phyloP scores from a whole-genome alignment of 495 filamentous ascomycete species.

The Aspergillus coremiiformis region DNA sequence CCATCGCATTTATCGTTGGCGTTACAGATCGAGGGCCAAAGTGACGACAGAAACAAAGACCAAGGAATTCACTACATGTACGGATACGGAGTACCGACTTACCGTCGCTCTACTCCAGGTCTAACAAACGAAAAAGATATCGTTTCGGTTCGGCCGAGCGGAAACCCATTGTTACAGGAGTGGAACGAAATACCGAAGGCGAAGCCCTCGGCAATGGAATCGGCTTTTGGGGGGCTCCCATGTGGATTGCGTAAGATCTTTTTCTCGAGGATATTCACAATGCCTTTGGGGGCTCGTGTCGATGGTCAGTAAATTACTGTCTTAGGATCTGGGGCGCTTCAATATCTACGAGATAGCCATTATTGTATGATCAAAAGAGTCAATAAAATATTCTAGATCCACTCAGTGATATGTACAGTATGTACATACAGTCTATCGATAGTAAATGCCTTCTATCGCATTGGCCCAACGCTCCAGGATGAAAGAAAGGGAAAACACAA shows the following conservation, averaged over 20 bases:
- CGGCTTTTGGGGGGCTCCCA: no score
- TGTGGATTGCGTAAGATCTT: background rate
- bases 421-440: background rate
- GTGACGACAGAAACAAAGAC: no score
- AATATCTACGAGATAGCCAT: no score
- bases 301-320: no score
- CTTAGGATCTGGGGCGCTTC: no score
- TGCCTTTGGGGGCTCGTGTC: no score
- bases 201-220: background rate
- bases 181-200: background rate
- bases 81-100: background rate
- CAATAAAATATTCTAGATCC: background rate
- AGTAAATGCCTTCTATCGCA: background rate
- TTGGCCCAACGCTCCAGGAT: constrained; percentile 1
- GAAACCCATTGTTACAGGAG: constrained; percentile 2
- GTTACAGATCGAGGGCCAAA: no score
- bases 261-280: no score
- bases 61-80: no score
- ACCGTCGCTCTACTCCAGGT: no score
- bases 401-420: background rate
- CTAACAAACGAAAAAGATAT: no score
- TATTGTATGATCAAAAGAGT: background rate
- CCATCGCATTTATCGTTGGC: no score
- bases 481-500: constrained; percentile 8
- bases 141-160: constrained; percentile 23